phyloP scores from a whole-genome alignment of 2,329 filamentous ascomycete species.

The Monosporascus sp. region DNA sequence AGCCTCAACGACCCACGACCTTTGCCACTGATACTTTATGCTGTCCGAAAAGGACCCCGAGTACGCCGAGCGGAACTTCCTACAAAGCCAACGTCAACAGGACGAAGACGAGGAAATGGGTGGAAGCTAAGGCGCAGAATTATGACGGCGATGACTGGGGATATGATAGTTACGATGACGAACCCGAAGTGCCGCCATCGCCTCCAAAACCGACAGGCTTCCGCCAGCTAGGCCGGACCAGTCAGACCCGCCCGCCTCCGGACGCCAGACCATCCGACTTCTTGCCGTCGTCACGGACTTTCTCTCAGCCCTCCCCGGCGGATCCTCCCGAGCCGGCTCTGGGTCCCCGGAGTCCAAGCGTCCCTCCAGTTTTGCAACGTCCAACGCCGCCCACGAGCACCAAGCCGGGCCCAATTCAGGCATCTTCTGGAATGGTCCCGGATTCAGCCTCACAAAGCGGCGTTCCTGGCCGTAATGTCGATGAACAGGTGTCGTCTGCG shows the following conservation, averaged over 20 bases:
- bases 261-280: slow-evolving; percentile 15
- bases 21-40: slow-evolving; percentile 8
- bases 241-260: slow-evolving; percentile 17
- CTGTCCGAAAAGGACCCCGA: slow-evolving; percentile 12
- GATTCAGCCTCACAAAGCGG: too few species aligned
- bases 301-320: slow-evolving; percentile 17
- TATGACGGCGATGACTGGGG: slow-evolving; percentile 97
- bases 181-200: slow-evolving; percentile 37
- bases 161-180: slow-evolving; percentile 61
- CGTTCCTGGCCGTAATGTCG: too few species aligned
- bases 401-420: too few species aligned
- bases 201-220: slow-evolving; percentile 37
- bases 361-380: slow-evolving; percentile 19
- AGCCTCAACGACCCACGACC: background rate
- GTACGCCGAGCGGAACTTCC: slow-evolving; percentile 14
- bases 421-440: too few species aligned
- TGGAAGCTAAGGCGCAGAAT: slow-evolving; percentile 77
- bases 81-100: slow-evolving; percentile 87
- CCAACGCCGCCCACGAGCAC: slow-evolving; percentile 1
- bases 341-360: slow-evolving; percentile 18
- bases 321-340: slow-evolving; percentile 13
- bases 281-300: slow-evolving; percentile 19
- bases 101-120: slow-evolving; percentile 91
- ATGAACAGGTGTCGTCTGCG: too few species aligned
- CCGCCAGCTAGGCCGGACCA: slow-evolving; percentile 35